phyloP scores from a whole-genome alignment of 2,329 filamentous ascomycete genomes.

The Neophaeococcomyces mojaviensis region DNA sequence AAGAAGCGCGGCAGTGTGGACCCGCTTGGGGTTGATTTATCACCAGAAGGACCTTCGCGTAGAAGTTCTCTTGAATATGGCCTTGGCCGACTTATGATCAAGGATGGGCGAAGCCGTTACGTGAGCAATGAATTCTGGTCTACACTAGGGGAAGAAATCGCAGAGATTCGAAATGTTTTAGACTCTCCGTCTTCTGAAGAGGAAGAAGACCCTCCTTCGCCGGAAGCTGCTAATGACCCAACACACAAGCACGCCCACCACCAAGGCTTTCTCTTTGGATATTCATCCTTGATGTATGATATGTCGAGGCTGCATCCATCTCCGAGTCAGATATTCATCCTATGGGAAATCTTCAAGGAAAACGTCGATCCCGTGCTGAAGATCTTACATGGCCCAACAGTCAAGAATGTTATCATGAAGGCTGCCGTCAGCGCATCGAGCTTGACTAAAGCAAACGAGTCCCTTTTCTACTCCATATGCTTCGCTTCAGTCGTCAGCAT shows the following conservation, averaged over 20 bases:
- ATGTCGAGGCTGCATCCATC: conserved; percentile 51
- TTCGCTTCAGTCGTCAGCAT: conserved; percentile 49
- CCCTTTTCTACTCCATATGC: conserved; percentile 54
- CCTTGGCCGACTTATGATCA: conserved; percentile 52
- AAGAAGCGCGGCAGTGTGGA: too few species aligned
- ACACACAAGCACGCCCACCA: conserved; percentile 36
- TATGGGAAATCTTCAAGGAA: conserved; percentile 54
- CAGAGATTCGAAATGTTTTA: conserved; percentile 55
- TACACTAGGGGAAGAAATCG: conserved; percentile 55
- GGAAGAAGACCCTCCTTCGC: conserved; percentile 44
- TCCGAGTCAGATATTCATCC: conserved; percentile 40
- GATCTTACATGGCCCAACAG: conserved; percentile 50
- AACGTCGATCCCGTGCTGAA: conserved; percentile 57
- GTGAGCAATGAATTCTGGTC: conserved; percentile 58
- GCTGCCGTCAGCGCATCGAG: conserved; percentile 43
- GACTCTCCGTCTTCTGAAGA: conserved; percentile 50
- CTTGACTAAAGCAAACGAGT: conserved; percentile 46
- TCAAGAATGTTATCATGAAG: conserved; percentile 44
- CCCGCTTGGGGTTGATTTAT: not conserved
- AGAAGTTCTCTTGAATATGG: conserved; percentile 32
- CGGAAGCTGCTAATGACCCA: conserved; percentile 29
- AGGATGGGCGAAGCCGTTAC: conserved; percentile 53
- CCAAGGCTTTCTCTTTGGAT: conserved; percentile 55
- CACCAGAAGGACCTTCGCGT: not conserved
- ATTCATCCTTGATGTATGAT: conserved; percentile 49